Conservation (phyloP, 2,329 filamentous ascomycete species). For the Xylariaceae sp. region DNA sequence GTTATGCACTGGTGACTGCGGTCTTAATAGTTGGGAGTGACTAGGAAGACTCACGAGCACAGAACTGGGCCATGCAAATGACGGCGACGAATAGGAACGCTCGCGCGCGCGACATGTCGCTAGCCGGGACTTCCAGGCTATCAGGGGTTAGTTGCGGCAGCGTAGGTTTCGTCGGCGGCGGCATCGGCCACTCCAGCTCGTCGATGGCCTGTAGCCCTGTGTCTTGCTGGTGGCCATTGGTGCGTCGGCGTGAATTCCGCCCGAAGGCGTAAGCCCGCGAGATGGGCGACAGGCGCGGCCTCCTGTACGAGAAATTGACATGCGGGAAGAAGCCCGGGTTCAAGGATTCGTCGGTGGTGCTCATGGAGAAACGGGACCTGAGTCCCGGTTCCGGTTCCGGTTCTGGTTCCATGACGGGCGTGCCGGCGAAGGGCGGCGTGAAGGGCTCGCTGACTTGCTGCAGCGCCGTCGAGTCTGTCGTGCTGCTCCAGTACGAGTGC, state of each 20-base stretch:
- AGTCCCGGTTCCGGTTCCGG: background rate
- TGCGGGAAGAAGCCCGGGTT: conserved; percentile 5
- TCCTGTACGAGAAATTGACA: background rate
- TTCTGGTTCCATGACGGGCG: too few species aligned
- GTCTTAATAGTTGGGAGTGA: too few species aligned
- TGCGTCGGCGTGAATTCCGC: conserved; percentile 2
- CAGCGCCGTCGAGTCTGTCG: background rate
- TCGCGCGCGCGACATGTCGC: conserved; percentile 22
- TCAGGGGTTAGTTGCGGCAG: background rate
- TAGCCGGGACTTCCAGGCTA: background rate
- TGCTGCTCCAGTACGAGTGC: background rate
- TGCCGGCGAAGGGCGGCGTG: background rate
- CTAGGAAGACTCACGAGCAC: conserved; percentile 37
- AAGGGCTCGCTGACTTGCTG: background rate
- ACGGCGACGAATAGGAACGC: conserved; percentile 45
- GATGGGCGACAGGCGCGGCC: conserved; percentile 10
- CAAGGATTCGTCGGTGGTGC: background rate
- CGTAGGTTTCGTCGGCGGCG: conserved; percentile 7
- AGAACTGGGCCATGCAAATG: conserved; percentile 51
- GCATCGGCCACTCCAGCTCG: conserved; percentile 14
- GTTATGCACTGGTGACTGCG: background rate
- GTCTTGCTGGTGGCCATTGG: background rate
- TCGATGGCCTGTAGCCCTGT: conserved; percentile 4
- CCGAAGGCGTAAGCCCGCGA: conserved; percentile 10
- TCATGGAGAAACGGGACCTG: background rate